Conservation (phyloP, 169 alveolate species). For the Babesia ovata region DNA sequence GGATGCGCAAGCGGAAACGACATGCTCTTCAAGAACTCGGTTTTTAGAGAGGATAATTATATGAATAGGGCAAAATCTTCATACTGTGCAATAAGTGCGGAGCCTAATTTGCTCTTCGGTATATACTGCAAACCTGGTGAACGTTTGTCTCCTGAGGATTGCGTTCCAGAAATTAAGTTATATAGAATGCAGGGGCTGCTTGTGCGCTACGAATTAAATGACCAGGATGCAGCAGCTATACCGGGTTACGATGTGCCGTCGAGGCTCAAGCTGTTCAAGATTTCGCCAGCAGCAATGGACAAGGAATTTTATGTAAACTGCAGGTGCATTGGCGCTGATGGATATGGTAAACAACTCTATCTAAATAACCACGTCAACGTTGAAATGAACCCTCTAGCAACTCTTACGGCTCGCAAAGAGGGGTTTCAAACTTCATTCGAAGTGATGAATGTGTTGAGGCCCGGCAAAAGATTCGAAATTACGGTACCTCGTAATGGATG, state of each 20-base stretch:
- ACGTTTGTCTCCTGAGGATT: constrained; percentile 20
- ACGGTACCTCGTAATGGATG: neutral
- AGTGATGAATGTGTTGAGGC: neutral
- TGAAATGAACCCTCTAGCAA: neutral
- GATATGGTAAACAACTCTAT: neutral
- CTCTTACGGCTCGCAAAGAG: no score
- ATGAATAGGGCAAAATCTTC: no score
- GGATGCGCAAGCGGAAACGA: constrained; percentile 56
- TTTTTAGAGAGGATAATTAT: neutral
- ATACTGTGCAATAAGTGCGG: constrained; percentile 16
- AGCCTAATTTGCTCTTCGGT: constrained; percentile 67
- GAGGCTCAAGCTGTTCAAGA: constrained; percentile 27
- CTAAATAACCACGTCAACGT: neutral
- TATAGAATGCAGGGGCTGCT: neutral
- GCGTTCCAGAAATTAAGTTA: neutral
- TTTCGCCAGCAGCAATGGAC: constrained; percentile 1
- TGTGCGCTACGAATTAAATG: neutral
- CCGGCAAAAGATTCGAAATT: neutral
- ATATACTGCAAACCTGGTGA: constrained; percentile 62
- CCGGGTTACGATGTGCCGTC: neutral
- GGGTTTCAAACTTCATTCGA: neutral
- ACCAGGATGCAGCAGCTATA: no score
- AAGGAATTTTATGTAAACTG: constrained; percentile 17
- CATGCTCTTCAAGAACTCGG: constrained; percentile 34
- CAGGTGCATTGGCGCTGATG: constrained; percentile 10